Evolutionary conservation across 2,329 filamentous ascomycete species (phyloP).

Genomic region (Fusarium coicis): DNA sequence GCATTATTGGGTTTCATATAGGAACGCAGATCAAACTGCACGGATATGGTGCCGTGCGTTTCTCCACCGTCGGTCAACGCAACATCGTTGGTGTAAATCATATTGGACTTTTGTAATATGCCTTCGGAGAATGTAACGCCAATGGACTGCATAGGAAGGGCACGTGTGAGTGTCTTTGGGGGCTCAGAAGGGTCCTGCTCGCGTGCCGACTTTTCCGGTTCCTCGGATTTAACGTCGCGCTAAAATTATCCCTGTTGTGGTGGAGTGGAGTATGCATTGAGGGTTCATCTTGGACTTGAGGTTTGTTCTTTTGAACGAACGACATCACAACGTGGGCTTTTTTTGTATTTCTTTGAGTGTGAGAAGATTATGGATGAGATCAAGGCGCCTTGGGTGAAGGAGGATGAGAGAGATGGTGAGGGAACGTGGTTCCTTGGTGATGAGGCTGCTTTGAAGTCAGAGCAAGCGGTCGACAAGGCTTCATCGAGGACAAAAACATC

Average conservation of each 20-base stretch:
- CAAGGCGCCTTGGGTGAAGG: neutral
- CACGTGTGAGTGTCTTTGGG: conserved; percentile 25
- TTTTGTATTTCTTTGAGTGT: fast-evolving
- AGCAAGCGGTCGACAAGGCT: fast-evolving
- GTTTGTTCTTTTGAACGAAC: neutral
- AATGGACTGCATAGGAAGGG: conserved; percentile 12
- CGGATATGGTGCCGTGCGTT: conserved; percentile 24
- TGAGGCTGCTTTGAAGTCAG: neutral
- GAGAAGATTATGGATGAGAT: neutral
- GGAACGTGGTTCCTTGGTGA: neutral
- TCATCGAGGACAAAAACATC: neutral
- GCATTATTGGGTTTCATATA: neutral
- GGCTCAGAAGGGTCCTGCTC: neutral
- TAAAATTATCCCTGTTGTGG: neutral
- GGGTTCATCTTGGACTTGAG: neutral
- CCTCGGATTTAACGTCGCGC: neutral
- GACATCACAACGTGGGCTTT: neutral
- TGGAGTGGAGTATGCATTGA: neutral
- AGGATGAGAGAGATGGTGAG: neutral
- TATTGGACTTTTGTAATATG: neutral
- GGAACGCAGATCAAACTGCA: neutral
- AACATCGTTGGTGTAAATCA: neutral
- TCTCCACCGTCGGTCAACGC: conserved; percentile 17
- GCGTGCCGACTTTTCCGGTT: conserved; percentile 40
- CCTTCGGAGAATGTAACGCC: neutral